These are phyloP conservation scores for Xylaria telfairii DNA, from an alignment of 495 filamentous ascomycete species.

Conservation along the genomic window DNA sequence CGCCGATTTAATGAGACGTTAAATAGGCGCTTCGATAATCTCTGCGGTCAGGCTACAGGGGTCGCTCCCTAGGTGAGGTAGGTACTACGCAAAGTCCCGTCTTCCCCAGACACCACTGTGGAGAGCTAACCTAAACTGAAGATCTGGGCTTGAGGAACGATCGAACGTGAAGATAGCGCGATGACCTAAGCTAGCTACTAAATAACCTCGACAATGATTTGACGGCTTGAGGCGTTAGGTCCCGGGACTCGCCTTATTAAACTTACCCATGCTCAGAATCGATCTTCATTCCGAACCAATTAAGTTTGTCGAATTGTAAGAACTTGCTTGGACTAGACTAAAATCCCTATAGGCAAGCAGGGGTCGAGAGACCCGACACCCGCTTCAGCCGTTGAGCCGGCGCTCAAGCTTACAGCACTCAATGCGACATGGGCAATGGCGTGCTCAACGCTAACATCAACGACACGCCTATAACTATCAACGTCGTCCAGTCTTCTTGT, in stretches of 20 bases:
- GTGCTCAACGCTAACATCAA: slow-evolving; percentile 21
- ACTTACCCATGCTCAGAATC: neutral
- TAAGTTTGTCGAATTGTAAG: neutral
- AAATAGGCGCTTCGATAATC: neutral
- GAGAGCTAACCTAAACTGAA: too few relatives aligned
- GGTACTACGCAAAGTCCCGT: neutral
- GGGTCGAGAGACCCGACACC: neutral
- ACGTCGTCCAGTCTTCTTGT: neutral
- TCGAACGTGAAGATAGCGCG: neutral
- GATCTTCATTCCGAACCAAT: neutral
- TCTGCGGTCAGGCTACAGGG: neutral
- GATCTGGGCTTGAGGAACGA: neutral
- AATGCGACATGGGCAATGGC: slow-evolving; percentile 25
- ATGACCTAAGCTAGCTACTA: neutral
- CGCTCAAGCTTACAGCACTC: neutral
- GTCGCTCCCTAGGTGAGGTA: too few relatives aligned
- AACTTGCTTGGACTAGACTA: neutral
- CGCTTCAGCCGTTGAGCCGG: neutral
- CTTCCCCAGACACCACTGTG: neutral
- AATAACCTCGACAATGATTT: neutral
- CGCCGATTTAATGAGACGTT: neutral
- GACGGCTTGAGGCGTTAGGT: neutral
- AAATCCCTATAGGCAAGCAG: neutral
- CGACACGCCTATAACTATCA: slow-evolving; percentile 16
- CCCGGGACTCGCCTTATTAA: neutral